These are phyloP conservation scores for Trichosporon coremiiforme DNA, from an alignment of 1,284 basidiomycete species.

Conservation along the genomic window DNA sequence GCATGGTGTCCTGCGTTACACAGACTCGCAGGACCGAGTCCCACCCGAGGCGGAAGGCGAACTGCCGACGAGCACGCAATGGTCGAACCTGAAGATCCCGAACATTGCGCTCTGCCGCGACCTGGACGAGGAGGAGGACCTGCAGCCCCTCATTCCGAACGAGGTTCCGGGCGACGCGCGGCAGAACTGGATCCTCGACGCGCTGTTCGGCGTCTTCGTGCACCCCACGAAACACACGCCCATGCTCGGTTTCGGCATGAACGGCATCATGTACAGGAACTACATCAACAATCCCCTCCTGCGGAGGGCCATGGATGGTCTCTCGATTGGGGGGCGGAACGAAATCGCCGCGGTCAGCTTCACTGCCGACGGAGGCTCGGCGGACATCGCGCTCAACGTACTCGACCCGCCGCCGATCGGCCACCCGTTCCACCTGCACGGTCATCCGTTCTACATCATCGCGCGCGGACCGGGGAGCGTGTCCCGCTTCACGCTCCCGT, in stretches of 20 bases:
- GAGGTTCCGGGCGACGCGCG: conserved; percentile 31
- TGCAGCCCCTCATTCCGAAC: conserved; percentile 37
- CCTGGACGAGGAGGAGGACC: conserved; percentile 34
- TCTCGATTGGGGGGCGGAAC: conserved; percentile 30
- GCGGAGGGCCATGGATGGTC: conserved; percentile 33
- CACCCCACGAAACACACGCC: conserved; percentile 29
- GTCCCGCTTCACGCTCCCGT: not conserved
- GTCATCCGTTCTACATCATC: conserved; percentile 42
- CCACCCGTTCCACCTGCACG: conserved; percentile 53
- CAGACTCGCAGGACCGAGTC: not conserved
- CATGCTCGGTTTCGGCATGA: conserved; percentile 34
- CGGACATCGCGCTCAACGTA: conserved; percentile 46
- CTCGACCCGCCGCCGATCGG: conserved; percentile 40
- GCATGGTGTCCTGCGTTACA: conserved; percentile 23
- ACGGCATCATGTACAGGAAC: conserved; percentile 41
- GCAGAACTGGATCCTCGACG: conserved; percentile 36
- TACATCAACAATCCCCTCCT: conserved; percentile 47
- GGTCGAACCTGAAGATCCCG: conserved; percentile 15
- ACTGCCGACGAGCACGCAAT: not conserved
- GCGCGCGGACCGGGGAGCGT: conserved; percentile 29
- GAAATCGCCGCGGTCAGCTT: conserved; percentile 26
- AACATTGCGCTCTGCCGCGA: conserved; percentile 28
- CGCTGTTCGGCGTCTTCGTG: conserved; percentile 33
- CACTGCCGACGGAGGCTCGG: not conserved
- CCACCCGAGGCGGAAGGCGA: not conserved